Evolutionary conservation across 2,329 filamentous ascomycete species (phyloP), one percentile per base, ranked within the genome.

Genomic region (Catunica adiposa): DNA sequence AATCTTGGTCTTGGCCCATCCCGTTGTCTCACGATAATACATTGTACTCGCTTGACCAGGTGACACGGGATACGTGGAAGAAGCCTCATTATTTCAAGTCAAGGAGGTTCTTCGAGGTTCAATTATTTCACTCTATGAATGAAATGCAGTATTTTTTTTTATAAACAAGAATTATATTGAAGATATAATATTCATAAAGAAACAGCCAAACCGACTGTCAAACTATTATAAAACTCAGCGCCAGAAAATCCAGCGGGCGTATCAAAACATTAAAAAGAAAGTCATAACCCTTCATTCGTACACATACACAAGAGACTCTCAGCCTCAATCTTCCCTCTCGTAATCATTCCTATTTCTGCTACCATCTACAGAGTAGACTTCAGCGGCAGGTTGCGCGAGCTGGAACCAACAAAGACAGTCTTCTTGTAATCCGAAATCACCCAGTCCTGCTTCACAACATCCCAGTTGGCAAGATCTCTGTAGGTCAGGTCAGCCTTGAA

Each of bases 401-500:
- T 78, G 61, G 71, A 68, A 2, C 77, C 77, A 6, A 80, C 74
- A 59, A 66, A 77, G 11, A 77, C 71, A 55, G 66, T 78, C 72
- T 80, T 80, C 56, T 71, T 63, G 50, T 68, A 63, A 17, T 69
- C 62, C 7, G 69, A 73, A n/a, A 80, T 62, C 48, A 88, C 77
- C 89, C 90, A 97, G 72, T 96, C 83, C 73, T 96, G 89, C n/a
- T 70, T 66, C 1, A 65, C 73, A 0, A 78, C 71, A 62, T 95
- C 86, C 89, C 90, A 96, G 71, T 89, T 92, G 66, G 83, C 88
- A 56, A 96, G 62, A 64, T 96, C 90, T 56, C 88, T 80, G 40
- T 89, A 77, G 4, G 82, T 89, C 56, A 96, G 68, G 15, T 81
- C 76, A 0, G 79, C 81, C 0, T 67, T 73, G 71, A 92, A 94